Base-by-base conservation (phyloP, 2,329 filamentous ascomycete genomes). In the Ophiostoma novo-ulmi region DNA sequence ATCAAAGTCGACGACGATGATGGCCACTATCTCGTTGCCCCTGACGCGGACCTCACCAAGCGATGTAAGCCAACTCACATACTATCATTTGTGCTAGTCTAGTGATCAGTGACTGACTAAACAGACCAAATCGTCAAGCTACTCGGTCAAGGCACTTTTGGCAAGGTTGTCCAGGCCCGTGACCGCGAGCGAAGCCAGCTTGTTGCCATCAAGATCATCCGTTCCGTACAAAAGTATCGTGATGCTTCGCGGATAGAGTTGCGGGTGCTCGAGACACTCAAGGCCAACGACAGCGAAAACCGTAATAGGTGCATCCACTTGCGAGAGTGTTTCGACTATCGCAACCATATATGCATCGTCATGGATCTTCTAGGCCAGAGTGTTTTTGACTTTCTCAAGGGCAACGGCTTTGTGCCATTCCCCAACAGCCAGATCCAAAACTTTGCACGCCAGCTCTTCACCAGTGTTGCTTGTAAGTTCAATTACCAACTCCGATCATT, bases 381-480 rank as follows among this genome's bases (percentile, higher is more conserved):
- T 76, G 94, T 99, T 69, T 99, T 99, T 78, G 95, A 99, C 81
- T 99, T 99, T 76, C 85, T 99, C 67, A 99, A 99, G 82, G 89
- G 90, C 77, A 98, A 98, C 78, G 87, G 88, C 74, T 99, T 99
- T 78, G 93, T 97, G 22, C 95, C 95, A 0, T 99, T 99, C 77
- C 95, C 95, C 14, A 98, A 96, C 83, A 97, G 94, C 75, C 95
- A 99, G 80, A 99, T 99, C 72, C 95, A 98, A 80, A 94, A 88
- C 78, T 98, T 99, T 83, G 95, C 95, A 67, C 89, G 94, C 68
- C 95, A 99, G 78, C 84, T 99, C 20, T 91, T 99, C 73, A 98
- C 94, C n/a, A 98, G 94, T 77, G 96, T 99, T 77, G 95, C 95
- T 71, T 99, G 93, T 97, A 82, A 85, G 92, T 88, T 58, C 38